These are phyloP conservation scores for Mycena rebaudengoi DNA, from an alignment of 768 basidiomycete species.

Conservation along the genomic window DNA sequence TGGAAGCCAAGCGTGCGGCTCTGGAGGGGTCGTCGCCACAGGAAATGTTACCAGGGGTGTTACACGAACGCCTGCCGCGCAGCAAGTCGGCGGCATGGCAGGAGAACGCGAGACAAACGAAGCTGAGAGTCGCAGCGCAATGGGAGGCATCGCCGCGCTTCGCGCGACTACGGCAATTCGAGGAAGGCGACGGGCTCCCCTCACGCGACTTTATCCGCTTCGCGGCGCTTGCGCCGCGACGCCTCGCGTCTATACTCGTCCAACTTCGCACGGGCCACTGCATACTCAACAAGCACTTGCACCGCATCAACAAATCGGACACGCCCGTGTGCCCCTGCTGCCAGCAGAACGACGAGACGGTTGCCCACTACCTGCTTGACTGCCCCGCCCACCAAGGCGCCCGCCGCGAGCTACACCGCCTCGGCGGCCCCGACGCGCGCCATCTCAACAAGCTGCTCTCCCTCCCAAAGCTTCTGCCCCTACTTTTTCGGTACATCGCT, in stretches of 20 bases:
- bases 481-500: too few relatives aligned
- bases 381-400: slow-evolving; percentile 17
- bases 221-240: slow-evolving; percentile 7
- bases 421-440: neutral
- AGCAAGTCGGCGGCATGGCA: neutral
- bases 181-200: neutral
- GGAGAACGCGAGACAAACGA: neutral
- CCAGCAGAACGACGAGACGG: slow-evolving; percentile 10
- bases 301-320: slow-evolving; percentile 24
- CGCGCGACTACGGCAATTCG: slow-evolving; percentile 1
- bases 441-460: too few relatives aligned
- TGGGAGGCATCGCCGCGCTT: slow-evolving; percentile 1
- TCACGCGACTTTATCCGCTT: neutral
- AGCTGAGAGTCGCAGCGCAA: neutral
- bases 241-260: slow-evolving; percentile 30
- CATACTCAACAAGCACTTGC: slow-evolving; percentile 38
- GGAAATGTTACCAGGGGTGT: neutral
- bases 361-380: slow-evolving; percentile 24
- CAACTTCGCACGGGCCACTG: slow-evolving; percentile 43
- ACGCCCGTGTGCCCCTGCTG: slow-evolving; percentile 27
- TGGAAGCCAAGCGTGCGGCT: slow-evolving; percentile 27
- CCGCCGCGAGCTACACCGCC: neutral
- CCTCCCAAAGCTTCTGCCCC: too few relatives aligned
- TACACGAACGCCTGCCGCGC: neutral
- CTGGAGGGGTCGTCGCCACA: neutral